Evolutionary conservation across 164 flowering plant genomes (phyloP).

Genomic region (Macadamia tetraphylla): DNA sequence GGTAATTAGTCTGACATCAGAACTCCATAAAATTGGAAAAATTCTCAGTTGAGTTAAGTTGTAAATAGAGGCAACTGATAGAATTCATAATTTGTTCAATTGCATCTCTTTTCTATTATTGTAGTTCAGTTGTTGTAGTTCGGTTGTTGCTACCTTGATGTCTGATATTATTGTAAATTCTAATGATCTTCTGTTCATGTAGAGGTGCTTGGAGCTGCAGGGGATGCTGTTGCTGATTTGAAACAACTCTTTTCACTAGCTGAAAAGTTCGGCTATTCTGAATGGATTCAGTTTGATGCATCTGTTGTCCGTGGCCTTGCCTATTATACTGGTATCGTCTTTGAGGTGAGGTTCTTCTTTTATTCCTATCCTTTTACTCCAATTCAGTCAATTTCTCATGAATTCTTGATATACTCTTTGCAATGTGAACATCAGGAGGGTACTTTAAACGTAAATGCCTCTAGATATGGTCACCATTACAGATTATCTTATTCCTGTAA

Average conservation of each 20-base stretch:
- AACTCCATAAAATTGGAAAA: too few relatives aligned
- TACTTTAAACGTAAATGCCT: too few relatives aligned
- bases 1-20: too few relatives aligned
- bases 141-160: background rate
- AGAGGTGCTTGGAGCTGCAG: constrained; percentile 71
- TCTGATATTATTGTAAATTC: background rate
- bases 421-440: too few relatives aligned
- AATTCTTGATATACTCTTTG: too few relatives aligned
- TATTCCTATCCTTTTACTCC: too few relatives aligned
- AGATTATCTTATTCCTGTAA: too few relatives aligned
- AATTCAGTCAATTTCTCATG: too few relatives aligned
- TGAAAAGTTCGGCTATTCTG: constrained; percentile 84
- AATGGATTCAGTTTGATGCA: constrained; percentile 98
- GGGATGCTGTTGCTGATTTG: constrained; percentile 70
- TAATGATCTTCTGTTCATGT: constrained; percentile 5
- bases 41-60: too few relatives aligned
- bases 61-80: too few relatives aligned
- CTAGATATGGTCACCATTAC: too few relatives aligned
- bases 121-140: background rate
- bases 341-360: constrained; percentile 58
- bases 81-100: background rate
- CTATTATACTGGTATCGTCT: constrained; percentile 92
- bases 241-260: constrained; percentile 78
- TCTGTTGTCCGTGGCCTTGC: constrained; percentile 96
- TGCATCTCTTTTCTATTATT: too few relatives aligned